Evolutionary conservation across 2,329 filamentous ascomycete genomes (phyloP), one percentile per base, ranked within the genome.

Genomic region (Proliferodiscus dingleyae): DNA sequence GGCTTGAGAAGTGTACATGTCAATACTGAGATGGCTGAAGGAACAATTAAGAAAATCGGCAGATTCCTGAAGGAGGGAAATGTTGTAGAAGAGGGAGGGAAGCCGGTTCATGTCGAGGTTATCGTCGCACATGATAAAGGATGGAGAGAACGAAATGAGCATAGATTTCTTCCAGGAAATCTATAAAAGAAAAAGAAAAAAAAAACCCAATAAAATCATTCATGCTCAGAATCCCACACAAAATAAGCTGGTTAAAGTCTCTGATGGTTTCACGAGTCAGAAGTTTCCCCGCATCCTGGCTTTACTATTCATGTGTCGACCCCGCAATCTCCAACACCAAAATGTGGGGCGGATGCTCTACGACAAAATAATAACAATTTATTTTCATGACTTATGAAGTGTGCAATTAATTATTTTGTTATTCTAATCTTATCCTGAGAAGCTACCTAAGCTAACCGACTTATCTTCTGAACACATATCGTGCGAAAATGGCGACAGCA

Each of bases 111-210:
- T 1, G 69, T 76, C 5, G 73, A 77, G 59, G 61, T 76, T 18
- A 63, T 77, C 38, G 67, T 74, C 6, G 73, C 73, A 45, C 73
- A 77, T 66, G 73, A 75, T 58, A 65, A 61, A 41, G 65, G 46
- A 2, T 77, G 73, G 73, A 67, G 64, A 50, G 67, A 69, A 52
- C 40, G 33, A 43, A 71, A 71, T 51, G 37, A 38, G 36, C 51
- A 51, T 22, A 59, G 63, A 21, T 66, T 66, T 32, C 64, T 53
- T 23, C 48, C 51, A 2, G 48, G 38, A 21, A 42, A 28, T 15
- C 36, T 50, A 5, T 52, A 32, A n/a, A n/a, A n/a, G 29, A n/a
- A 13, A 5, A 9, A 15, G n/a, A 32, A 32, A 26, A 6, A 26
- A 6, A 11, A 26, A 11, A 26, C 24, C 11, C n/a, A n/a, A n/a